A percentile compares a stretch with the other conserved stretches of the same genome.
Evolutionary conservation across 768 basidiomycete species (phyloP).

Genomic region (Kockovaella imperatae): DNA sequence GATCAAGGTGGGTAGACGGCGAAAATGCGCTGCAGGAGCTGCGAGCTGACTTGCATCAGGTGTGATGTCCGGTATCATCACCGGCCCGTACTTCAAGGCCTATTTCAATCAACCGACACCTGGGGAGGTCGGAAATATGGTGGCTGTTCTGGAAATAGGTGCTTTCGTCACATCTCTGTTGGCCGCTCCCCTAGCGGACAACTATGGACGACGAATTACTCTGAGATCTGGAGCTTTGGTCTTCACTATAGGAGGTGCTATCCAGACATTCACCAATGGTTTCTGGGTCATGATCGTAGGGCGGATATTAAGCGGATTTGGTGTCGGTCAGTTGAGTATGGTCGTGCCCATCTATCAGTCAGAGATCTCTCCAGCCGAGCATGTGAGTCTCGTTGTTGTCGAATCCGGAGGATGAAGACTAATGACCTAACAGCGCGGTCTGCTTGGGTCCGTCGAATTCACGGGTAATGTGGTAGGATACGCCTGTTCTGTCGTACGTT

Average conservation of each 20-base stretch:
- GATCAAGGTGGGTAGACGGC: slow-evolving; percentile 2
- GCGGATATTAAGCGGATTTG: slow-evolving; percentile 73
- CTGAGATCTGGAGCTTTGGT: slow-evolving; percentile 72
- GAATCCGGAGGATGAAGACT: too few species aligned
- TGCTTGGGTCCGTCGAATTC: slow-evolving; percentile 90
- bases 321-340: slow-evolving; percentile 80
- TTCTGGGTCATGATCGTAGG: slow-evolving; percentile 76
- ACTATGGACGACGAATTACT: slow-evolving; percentile 74
- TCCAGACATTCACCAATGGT: slow-evolving; percentile 72
- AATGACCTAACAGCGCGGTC: slow-evolving; percentile 58
- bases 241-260: slow-evolving; percentile 75
- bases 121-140: slow-evolving; percentile 81
- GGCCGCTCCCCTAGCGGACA: slow-evolving; percentile 80
- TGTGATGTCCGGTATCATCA: slow-evolving; percentile 61
- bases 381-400: slow-evolving; percentile 59
- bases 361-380: slow-evolving; percentile 86
- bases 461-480: slow-evolving; percentile 89
- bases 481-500: slow-evolving; percentile 72
- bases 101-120: slow-evolving; percentile 64
- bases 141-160: slow-evolving; percentile 87
- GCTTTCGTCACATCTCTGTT: slow-evolving; percentile 86
- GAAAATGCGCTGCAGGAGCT: neutral
- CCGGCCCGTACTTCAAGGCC: slow-evolving; percentile 43
- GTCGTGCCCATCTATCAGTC: slow-evolving; percentile 50
- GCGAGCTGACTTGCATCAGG: slow-evolving; percentile 5